phyloP scores from a whole-genome alignment of 768 basidiomycete species.

The Suillus decipiens region DNA sequence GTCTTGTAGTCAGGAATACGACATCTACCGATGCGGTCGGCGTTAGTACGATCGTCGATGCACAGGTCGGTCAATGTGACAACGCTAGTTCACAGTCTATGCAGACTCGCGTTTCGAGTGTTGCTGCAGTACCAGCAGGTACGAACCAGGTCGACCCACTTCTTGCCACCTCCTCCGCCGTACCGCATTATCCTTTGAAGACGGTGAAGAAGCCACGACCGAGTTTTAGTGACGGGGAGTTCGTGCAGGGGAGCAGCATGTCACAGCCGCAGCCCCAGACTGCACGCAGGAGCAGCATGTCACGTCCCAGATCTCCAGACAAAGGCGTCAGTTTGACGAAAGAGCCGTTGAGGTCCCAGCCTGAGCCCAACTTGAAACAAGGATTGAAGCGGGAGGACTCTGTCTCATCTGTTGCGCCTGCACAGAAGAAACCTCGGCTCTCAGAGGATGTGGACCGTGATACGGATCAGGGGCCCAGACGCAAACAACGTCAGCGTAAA shows the following conservation, averaged over 20 bases:
- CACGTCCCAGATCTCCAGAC: conserved; percentile 7
- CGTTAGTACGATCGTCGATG: not conserved
- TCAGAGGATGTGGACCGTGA: conserved; percentile 9
- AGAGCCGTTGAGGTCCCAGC: not conserved
- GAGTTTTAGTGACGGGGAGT: conserved; percentile 5
- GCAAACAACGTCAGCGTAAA: conserved; percentile 4
- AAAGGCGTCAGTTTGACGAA: not conserved
- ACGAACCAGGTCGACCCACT: not conserved
- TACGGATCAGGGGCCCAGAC: not conserved
- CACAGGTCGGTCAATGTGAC: not conserved
- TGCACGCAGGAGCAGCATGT: conserved; percentile 13
- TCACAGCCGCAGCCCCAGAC: conserved; percentile 5
- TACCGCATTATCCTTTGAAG: conserved; percentile 1
- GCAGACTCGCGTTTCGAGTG: not conserved
- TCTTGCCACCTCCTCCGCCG: too few species aligned
- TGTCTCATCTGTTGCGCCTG: conserved; percentile 14
- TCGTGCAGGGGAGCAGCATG: conserved; percentile 6
- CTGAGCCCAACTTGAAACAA: conserved; percentile 1
- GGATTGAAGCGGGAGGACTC: conserved; percentile 9
- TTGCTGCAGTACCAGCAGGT: not conserved
- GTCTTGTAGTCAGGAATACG: too few species aligned
- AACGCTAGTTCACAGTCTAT: not conserved
- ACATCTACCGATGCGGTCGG: not conserved
- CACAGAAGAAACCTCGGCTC: conserved; percentile 25
- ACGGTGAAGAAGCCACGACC: conserved; percentile 16